A percentile compares a stretch with the other conserved stretches of the same genome.
Evolutionary conservation across 805 yeast genomes (phyloP).

Genomic region (Barnettozyma botsteinii): DNA sequence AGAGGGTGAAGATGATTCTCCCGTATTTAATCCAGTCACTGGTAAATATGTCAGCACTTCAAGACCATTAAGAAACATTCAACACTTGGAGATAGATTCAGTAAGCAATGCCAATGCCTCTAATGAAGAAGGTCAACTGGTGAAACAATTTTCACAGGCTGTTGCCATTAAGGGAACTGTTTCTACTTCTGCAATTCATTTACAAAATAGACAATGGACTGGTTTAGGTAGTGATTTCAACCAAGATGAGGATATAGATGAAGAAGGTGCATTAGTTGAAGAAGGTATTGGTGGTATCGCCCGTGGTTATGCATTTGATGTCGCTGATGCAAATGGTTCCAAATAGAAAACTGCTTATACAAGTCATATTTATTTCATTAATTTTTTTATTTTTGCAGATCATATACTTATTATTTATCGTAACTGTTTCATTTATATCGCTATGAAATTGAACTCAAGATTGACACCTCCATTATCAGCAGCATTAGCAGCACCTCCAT

Average conservation of each 20-base stretch:
- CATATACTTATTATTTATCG: too few species aligned
- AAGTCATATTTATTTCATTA: too few species aligned
- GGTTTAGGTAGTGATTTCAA: conserved; percentile 85
- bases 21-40: conserved; percentile 84
- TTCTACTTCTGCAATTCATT: conserved; percentile 77
- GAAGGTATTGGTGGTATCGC: conserved; percentile 88
- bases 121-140: conserved; percentile 37
- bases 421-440: conserved; percentile 1
- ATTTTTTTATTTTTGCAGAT: too few species aligned
- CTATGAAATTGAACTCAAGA: conserved; percentile 3
- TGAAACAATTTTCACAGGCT: conserved; percentile 49
- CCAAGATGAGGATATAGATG: conserved; percentile 34
- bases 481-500: neutral
- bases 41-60: conserved; percentile 68
- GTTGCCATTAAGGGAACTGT: conserved; percentile 70
- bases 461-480: neutral
- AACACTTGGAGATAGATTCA: conserved; percentile 57
- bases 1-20: conserved; percentile 48
- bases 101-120: conserved; percentile 23
- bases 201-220: conserved; percentile 75
- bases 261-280: conserved; percentile 69
- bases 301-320: conserved; percentile 62
- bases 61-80: conserved; percentile 64
- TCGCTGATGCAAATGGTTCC: conserved; percentile 9
- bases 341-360: too few species aligned